Evolutionary conservation across 2,329 filamentous ascomycete species (phyloP).

Genomic region (Lasiodiplodia theobromae): DNA sequence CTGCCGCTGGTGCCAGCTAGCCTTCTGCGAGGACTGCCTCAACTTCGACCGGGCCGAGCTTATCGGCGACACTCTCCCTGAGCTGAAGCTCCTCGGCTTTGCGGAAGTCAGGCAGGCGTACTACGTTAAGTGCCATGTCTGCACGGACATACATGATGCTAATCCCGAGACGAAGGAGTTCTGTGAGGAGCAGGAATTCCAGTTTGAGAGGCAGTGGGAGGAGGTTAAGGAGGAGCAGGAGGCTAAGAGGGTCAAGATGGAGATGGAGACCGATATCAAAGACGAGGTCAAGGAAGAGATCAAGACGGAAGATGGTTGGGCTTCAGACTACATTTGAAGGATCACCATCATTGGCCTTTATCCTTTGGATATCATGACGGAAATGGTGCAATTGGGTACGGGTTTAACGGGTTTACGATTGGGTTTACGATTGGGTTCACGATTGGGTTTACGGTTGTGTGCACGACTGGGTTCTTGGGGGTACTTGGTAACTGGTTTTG

Average conservation of each 20-base stretch:
- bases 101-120: conserved; percentile 53
- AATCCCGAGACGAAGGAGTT: conserved; percentile 14
- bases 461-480: no score
- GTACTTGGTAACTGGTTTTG: background rate
- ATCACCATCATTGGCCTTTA: no score
- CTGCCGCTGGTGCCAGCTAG: conserved; percentile 61
- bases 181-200: background rate
- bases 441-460: no score
- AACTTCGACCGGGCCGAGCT: conserved; percentile 60
- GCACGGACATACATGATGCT: conserved; percentile 38
- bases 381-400: no score
- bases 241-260: background rate
- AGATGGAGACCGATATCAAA: background rate
- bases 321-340: background rate
- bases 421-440: no score
- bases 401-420: no score
- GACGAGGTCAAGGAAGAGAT: background rate
- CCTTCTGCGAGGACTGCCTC: conserved; percentile 66
- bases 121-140: conserved; percentile 60
- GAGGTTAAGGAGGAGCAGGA: background rate
- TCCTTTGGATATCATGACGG: no score
- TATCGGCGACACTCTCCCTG: conserved; percentile 59
- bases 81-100: conserved; percentile 61
- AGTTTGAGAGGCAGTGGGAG: background rate
- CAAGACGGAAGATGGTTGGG: background rate